Evolutionary conservation across 306 rosid genomes (phyloP).

Genomic region (Trifolium repens): DNA sequence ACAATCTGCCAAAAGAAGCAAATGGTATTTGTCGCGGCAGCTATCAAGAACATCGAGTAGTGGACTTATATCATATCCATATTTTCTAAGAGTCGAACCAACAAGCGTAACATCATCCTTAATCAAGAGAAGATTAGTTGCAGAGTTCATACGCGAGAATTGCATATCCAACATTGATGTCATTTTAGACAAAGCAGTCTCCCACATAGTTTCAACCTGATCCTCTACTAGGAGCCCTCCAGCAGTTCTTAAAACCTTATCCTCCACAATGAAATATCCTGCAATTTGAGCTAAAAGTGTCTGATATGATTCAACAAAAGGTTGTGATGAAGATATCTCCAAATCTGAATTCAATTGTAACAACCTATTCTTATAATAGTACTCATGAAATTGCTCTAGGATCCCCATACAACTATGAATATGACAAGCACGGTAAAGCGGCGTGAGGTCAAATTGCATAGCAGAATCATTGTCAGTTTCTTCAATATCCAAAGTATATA

Average conservation of each 20-base stretch:
- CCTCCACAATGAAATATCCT: conserved; percentile 93
- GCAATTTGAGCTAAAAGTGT: conserved; percentile 85
- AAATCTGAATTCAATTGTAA: conserved; percentile 87
- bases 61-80: conserved; percentile 78
- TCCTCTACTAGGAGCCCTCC: conserved; percentile 70
- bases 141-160: conserved; percentile 74
- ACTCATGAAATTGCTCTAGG: conserved; percentile 76
- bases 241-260: conserved; percentile 81
- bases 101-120: conserved; percentile 94
- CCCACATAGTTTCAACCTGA: conserved; percentile 87
- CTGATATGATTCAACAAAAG: conserved; percentile 83
- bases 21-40: conserved; percentile 69
- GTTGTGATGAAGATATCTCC: conserved; percentile 73
- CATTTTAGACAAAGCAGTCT: conserved; percentile 71
- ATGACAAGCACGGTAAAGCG: conserved; percentile 91
- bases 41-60: conserved; percentile 72
- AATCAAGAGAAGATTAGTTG: conserved; percentile 83
- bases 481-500: conserved; percentile 69
- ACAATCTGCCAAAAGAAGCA: conserved; percentile 78
- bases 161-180: conserved; percentile 71
- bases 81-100: conserved; percentile 71
- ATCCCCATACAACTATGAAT: conserved; percentile 85
- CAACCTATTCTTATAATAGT: conserved; percentile 84
- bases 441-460: conserved; percentile 78
- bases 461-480: conserved; percentile 73